A percentile compares a stretch with the other conserved stretches of the same genome.
These are phyloP conservation scores for Populus pruinosa DNA, from an alignment of 345 rosid species.

Conservation along the genomic window DNA sequence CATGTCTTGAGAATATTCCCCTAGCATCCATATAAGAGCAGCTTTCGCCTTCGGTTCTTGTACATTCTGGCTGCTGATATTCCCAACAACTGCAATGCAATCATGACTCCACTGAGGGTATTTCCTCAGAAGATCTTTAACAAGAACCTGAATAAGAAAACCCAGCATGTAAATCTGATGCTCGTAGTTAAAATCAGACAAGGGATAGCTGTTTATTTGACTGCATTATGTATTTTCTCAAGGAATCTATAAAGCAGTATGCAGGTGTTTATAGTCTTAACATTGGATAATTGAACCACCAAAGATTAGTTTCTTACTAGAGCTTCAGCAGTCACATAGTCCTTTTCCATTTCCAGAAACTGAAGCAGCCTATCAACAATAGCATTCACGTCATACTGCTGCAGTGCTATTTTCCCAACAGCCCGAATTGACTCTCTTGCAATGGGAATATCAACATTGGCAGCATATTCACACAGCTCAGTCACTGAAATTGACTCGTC, in stretches of 20 bases:
- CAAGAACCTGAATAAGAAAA: conserved; percentile 66
- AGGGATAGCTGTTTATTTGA: neutral
- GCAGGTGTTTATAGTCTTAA: conserved; percentile 4
- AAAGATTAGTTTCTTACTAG: conserved; percentile 47
- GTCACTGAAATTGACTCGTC: conserved; percentile 60
- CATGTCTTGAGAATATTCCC: conserved; percentile 99
- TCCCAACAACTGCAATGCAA: conserved; percentile 98
- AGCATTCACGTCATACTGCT: conserved; percentile 98
- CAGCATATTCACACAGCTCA: conserved; percentile 97
- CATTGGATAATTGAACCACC: neutral
- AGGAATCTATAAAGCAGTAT: conserved; percentile 1
- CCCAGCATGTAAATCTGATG: neutral
- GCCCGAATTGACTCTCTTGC: conserved; percentile 98
- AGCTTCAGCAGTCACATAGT: conserved; percentile 96
- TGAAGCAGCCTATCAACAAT: conserved; percentile 99
- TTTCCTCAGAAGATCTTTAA: conserved; percentile 91
- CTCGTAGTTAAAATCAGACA: neutral
- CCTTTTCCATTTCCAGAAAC: conserved; percentile 99
- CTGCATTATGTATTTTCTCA: neutral
- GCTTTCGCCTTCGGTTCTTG: conserved; percentile 98
- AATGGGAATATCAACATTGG: conserved; percentile 88
- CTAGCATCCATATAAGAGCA: conserved; percentile 99
- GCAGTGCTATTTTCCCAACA: conserved; percentile 96
- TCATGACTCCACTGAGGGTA: conserved; percentile 99
- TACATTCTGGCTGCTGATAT: conserved; percentile 85